phyloP scores from a whole-genome alignment of 345 rosid genomes.

The Pistacia integerrima region DNA sequence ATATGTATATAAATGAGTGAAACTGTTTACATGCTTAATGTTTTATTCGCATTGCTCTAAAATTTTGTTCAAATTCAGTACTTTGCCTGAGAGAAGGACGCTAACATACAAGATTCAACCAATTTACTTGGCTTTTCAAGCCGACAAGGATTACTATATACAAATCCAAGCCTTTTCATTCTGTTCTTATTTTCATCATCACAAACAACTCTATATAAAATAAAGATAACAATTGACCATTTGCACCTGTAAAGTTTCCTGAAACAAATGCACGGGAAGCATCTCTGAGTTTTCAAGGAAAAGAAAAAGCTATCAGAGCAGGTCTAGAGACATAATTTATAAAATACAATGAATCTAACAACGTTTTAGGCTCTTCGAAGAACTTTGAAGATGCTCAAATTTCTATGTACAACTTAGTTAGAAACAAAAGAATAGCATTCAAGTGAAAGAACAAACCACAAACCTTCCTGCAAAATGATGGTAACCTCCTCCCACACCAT shows the following conservation, averaged over 20 bases:
- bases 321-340: not conserved
- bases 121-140: not conserved
- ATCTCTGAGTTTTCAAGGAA: slow-evolving; percentile 52
- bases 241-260: slow-evolving; percentile 91
- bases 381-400: too few species aligned
- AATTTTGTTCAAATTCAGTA: not conserved
- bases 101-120: not conserved
- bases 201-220: not conserved
- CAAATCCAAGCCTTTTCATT: not conserved
- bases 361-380: too few species aligned
- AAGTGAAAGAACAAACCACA: slow-evolving; percentile 13
- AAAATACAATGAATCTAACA: not conserved
- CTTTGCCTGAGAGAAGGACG: not conserved
- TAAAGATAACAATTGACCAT: not conserved
- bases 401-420: too few species aligned
- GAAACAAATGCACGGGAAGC: slow-evolving; percentile 96
- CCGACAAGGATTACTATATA: not conserved
- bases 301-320: slow-evolving; percentile 22
- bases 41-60: not conserved
- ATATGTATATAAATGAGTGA: not conserved
- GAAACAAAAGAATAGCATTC: not conserved
- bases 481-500: slow-evolving; percentile 88
- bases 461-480: slow-evolving; percentile 95
- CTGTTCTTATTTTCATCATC: not conserved
- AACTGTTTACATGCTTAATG: not conserved